A percentile compares a stretch with the other conserved stretches of the same genome.
Conservation (phyloP, 148 eudicot species). For the Diospyros lotus region DNA sequence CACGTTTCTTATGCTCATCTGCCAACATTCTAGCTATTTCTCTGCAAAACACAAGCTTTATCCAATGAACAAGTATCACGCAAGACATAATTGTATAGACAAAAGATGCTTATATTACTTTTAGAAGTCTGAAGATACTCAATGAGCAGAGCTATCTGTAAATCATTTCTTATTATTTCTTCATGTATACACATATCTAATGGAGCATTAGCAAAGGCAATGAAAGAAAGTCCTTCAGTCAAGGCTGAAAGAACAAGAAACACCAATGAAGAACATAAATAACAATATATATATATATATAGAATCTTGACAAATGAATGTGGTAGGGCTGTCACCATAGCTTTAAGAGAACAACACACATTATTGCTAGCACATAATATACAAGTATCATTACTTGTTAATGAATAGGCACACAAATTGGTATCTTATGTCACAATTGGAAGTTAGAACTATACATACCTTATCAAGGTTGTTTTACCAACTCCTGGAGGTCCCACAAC, state of each 20-base stretch:
- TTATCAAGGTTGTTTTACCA: conserved; percentile 95
- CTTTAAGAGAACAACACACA: too few relatives aligned
- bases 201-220: conserved; percentile 4
- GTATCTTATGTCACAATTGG: not conserved
- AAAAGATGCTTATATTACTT: not conserved
- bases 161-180: not conserved
- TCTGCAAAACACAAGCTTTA: conserved; percentile 31
- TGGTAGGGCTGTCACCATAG: too few relatives aligned
- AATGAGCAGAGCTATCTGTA: not conserved
- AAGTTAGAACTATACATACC: conserved; percentile 36
- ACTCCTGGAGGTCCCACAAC: conserved; percentile 99
- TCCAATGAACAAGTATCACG: not conserved
- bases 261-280: not conserved
- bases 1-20: conserved; percentile 83
- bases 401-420: not conserved
- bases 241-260: not conserved
- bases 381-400: not conserved
- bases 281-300: not conserved
- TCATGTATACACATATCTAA: not conserved
- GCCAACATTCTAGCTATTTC: conserved; percentile 93
- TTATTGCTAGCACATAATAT: not conserved
- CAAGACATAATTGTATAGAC: not conserved
- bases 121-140: not conserved
- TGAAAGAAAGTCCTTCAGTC: not conserved
- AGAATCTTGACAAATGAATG: too few relatives aligned